Evolutionary conservation across 352 stramenopile genomes (phyloP), one percentile per base, ranked within the genome.

Genomic region (Phytophthora nicotianae): DNA sequence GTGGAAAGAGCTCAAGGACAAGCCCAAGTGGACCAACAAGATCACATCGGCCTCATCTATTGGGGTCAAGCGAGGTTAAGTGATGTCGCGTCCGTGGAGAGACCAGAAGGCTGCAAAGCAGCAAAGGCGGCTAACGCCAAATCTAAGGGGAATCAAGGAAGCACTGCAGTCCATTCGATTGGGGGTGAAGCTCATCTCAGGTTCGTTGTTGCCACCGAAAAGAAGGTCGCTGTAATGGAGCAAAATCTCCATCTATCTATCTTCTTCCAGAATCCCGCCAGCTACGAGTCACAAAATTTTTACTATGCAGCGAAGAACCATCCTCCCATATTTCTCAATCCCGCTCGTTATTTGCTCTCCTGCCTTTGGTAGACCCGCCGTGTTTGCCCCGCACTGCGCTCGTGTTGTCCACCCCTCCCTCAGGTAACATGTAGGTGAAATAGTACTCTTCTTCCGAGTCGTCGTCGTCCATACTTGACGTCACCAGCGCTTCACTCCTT

Each of bases 1-100:
- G 32, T 65, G 58, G 58, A 53, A 65, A 27, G 21, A 41, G 43
- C 43, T 62, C 21, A 54, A 50, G 8, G 45, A 62, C 33, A 62
- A 50, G 33, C 43, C 35, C 10, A 49, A 55, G 24, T 50, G 45
- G 45, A 50, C 46, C 16, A 8, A 14, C 5, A 52, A 41, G 24
- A 23, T 51, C 7, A 51, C 26, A 0, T 38, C 13, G 5, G 24
- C 33, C n/a, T n/a, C n/a, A n/a, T n/a, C n/a, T n/a, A n/a, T n/a
- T n/a, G n/a, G 8, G 24, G 2, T 21, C 19, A 7, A 3, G 42
- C 9, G 13, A 20, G 21, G 20, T 10, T 21, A 43, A 57, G 40
- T 7, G 19, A 27, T 2, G 29, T 32, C 14, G 51, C 35, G 5
- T 29, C 14, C 9, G 26, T 58, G n/a, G 4, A 38, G 11, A 58